These are phyloP conservation scores for Boletus mariae DNA, from an alignment of 1,284 basidiomycete genomes.

Conservation along the genomic window DNA sequence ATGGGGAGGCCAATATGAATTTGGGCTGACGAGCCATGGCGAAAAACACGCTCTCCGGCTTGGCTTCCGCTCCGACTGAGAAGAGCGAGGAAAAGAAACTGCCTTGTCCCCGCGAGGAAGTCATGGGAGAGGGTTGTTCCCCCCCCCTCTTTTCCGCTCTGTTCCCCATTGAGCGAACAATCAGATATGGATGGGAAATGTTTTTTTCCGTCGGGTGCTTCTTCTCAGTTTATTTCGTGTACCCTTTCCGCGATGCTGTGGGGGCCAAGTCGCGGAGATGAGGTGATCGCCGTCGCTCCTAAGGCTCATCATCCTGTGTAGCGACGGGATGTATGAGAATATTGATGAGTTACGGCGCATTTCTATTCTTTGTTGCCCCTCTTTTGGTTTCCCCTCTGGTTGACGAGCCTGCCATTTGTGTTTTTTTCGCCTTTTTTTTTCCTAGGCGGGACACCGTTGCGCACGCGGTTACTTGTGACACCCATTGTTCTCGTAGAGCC, in stretches of 20 bases:
- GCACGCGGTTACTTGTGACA: not conserved
- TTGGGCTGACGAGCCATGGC: not conserved
- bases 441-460: not conserved
- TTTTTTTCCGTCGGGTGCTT: not conserved
- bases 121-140: not conserved
- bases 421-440: not conserved
- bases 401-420: not conserved
- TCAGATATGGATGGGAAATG: not conserved
- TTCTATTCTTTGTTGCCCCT: not conserved
- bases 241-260: constrained; percentile 16
- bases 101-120: constrained; percentile 7
- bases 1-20: constrained; percentile 1
- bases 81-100: constrained; percentile 1
- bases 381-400: not conserved
- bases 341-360: constrained; percentile 4
- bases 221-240: constrained; percentile 3
- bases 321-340: constrained; percentile 12
- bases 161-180: constrained; percentile 8
- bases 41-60: not conserved
- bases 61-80: not conserved
- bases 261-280: constrained; percentile 25
- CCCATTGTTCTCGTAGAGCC: not conserved
- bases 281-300: constrained; percentile 30
- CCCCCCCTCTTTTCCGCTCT: constrained; percentile 2
- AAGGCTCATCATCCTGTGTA: constrained; percentile 14